Evolutionary conservation across 371 early-diverging fungal species (phyloP).

Genomic region (Haplosporangium sp.): DNA sequence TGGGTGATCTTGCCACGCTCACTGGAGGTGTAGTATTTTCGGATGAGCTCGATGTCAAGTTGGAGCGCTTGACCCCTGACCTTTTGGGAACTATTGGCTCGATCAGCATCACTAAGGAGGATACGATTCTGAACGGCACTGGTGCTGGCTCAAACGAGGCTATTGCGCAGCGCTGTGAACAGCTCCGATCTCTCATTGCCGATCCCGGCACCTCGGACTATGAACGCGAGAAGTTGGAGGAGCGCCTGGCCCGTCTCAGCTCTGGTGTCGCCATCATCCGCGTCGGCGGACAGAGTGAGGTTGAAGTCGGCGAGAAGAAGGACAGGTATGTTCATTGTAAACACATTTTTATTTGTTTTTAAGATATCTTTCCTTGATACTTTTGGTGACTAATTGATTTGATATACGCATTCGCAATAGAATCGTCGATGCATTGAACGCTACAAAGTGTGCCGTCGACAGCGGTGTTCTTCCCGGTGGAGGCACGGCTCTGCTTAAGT

Average conservation of each 20-base stretch:
- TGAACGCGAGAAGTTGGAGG: constrained; percentile 98
- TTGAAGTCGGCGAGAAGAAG: constrained; percentile 99
- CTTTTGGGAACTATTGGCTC: constrained; percentile 90
- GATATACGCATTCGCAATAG: no score
- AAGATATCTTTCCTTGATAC: background rate
- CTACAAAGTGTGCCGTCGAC: constrained; percentile 98
- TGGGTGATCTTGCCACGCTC: constrained; percentile 95
- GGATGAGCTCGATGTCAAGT: constrained; percentile 94
- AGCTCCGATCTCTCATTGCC: constrained; percentile 91
- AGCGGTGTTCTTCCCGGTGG: constrained; percentile 99
- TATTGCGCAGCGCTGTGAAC: constrained; percentile 93
- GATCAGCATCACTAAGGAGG: constrained; percentile 96
- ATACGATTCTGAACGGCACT: constrained; percentile 94
- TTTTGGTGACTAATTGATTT: background rate
- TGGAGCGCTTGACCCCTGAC: constrained; percentile 93
- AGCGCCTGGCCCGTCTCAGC: constrained; percentile 97
- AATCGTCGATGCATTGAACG: constrained; percentile 97
- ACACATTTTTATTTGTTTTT: constrained; percentile 2
- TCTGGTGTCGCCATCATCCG: constrained; percentile 99
- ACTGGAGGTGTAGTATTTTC: constrained; percentile 96
- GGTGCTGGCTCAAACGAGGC: constrained; percentile 86
- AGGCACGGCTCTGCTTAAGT: constrained; percentile 95
- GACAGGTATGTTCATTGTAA: constrained; percentile 69
- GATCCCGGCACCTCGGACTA: constrained; percentile 89
- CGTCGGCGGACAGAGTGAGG: constrained; percentile 97